Base-by-base conservation (phyloP, 139 green algal genomes). In the Yamagishiella unicocca region DNA sequence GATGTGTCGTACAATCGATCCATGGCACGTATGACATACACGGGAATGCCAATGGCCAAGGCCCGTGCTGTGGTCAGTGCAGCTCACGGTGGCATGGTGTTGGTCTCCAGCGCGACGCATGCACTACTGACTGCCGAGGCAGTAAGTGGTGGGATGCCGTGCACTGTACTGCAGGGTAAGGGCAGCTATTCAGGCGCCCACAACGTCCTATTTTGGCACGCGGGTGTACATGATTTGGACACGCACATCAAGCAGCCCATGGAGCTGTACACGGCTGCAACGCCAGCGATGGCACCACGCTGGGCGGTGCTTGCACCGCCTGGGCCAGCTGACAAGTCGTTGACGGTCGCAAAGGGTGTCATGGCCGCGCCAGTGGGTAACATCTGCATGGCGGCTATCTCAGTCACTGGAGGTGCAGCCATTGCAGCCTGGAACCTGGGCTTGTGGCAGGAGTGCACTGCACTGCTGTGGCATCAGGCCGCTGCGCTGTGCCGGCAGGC, bases 31-130 rank as follows among this genome's bases (percentile, higher is more conserved):
- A 43, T 24, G 6, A 46, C 70, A 4, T 84, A 84, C 55, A 33
- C 55, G 12, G 78, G 78, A 6, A 37, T 54, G 21, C 25, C 78
- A 1, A 38, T 86, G 62, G 62, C 58, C 64, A 54, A 62, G 62
- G 62, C 64, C 29, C 64, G 81, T 4, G 81, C 81, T 2, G 81
- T 79, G 42, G n/a, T 25, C 9, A 64, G 45, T 31, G 81, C 81
- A 8, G 67, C 66, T 2, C 45, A 64, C 4, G 81, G 81, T 17
- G 81, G 81, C 31, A 37, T 55, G 29, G 14, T 79, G 4, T 33
- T 87, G 9, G 45, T 87, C 5, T 53, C 27, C 14, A 33, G 45
- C 37, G 2, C 35, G 35, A 75, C 67, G 67, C 67, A 75, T 25
- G 67, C 35, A 6, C 67, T 50, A 14, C n/a, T 72, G n/a, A 31